Evolutionary conservation across 1,139 yeast genomes (phyloP), one percentile per base, ranked within the genome.

Genomic region (Hyphopichia khmerensis): DNA sequence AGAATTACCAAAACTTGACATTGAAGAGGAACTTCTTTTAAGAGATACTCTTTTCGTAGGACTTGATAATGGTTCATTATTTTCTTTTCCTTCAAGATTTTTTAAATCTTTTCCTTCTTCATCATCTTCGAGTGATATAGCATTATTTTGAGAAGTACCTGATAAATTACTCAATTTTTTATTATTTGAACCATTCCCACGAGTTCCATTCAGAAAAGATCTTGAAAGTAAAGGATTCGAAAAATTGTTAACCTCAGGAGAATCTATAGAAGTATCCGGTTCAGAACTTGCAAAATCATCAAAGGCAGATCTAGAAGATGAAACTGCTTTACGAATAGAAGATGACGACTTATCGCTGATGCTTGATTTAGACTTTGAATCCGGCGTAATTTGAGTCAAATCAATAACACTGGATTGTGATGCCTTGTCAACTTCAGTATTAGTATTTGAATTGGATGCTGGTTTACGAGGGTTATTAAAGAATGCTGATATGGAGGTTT

Each of bases 161-260:
- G 14, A n/a, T 10, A 13, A 27, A 7, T 11, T 11, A 27, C 30
- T 27, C 4, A 4, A 14, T 15, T 15, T 16, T 4, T 6, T 30
- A 14, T 17, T 6, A 11, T 27, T 27, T 11, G 30, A 27, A n/a
- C n/a, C n/a, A n/a, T n/a, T n/a, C 11, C 14, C 30, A 27, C 14
- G 13, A 27, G 6, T 18, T 21, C 24, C 24, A 21, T 21, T 21
- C 34, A 32, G 34, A 39, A 47, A 43, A 9, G 57, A 43, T 38
- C 43, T 43, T 15, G 49, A 41, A 21, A 62, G 43, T 13, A 48
- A 36, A 2, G 65, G 62, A 40, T 56, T 59, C 33, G 52, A 48
- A 46, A 64, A 64, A 44, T 64, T 65, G 34, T 51, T 54, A 8
- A 63, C 43, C 37, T 64, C 70, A 4, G 69, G 67, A 1, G 67